Evolutionary conservation across 2,329 filamentous ascomycete species (phyloP), one percentile per base, ranked within the genome.

Genomic region (Exophiala dermatitidis): DNA sequence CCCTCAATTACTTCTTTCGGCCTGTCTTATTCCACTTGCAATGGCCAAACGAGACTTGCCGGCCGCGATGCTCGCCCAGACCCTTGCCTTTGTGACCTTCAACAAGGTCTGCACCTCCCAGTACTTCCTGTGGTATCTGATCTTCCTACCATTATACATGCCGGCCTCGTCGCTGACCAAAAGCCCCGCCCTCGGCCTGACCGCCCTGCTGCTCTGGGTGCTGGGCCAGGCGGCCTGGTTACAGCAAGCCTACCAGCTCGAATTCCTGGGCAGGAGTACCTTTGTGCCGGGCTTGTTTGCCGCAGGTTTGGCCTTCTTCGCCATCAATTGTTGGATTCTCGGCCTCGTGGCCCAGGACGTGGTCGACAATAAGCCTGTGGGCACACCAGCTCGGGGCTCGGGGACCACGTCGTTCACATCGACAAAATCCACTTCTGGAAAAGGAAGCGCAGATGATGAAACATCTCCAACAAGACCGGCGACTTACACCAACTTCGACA

Each of bases 101-200:
- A 98, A 98, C 74, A 98, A 98, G 74, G 93, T 98, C 58, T 97
- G 91, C 77, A 98, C 93, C 2, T 95, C 90, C 65, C 91, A 97
- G 89, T 98, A 98, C 69, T 98, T 98, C 69, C 80, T 98, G 46
- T 98, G 93, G 93, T 97, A 98, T 71, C 84, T 96, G 71, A 82
- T 96, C 60, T 88, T 98, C 63, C 75, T 97, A 2, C 93, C 93
- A 0, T 84, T 96, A 46, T 95, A 96, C 67, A 83, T 98, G 0
- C 90, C 91, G 0, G 73, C 73, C 36, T 96, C 90, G 0, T 77
- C 96, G 9, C 46, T 64, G 8, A 71, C 94, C 0, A 71, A 68
- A 3, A 75, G 72, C 2, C 81, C 81, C 0, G 64, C 65, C 4
- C 70, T 85, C 2, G 93, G 93, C 1, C 54, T 86, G 1, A 63